Base-by-base conservation (phyloP, 495 filamentous ascomycete genomes). In the Podospora tetraspora region DNA sequence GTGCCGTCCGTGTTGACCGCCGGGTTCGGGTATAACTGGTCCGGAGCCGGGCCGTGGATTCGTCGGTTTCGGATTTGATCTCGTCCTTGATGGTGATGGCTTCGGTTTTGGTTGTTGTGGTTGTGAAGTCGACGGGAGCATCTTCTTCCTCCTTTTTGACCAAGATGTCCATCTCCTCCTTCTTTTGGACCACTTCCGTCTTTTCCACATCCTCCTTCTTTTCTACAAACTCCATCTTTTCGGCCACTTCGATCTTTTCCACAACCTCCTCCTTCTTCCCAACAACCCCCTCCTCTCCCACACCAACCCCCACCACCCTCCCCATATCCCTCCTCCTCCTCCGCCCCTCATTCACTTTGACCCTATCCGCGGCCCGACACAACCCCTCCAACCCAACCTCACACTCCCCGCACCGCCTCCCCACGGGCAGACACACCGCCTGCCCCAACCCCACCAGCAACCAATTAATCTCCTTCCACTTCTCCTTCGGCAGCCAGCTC, bases 391-490 rank as follows among this genome's bases (percentile, higher is more conserved):
- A 79, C 24, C 90, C 90, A 22, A 97, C 76, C 71, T 88, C 86
- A 77, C 94, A 98, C 32, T 94, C 90, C 37, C 91, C 92, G 76
- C 94, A 97, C 64, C 84, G 85, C 52, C 90, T 81, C 1, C 90
- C 91, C 1, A 96, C 88, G 2, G 94, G 92, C 69, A 92, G 76
- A 79, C 95, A 97, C 5, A 94, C 88, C 10, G 89, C 78, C 85
- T 97, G 94, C 3, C 94, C 94, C 68, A 97, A 85, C 1, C 94
- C 94, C 58, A 98, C 94, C 62, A 98, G 83, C 76, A 97, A 78
- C 80, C 91, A 89, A 75, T 97, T 97, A 74, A 97, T 96, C 79
- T 96, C 93, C 78, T 93, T 92, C 94, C 95, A 97, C 74, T 87
- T 88, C 24, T 97, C 93, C 69, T 79, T 83, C 9, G 94, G 94